Evolutionary conservation across 2,329 filamentous ascomycete genomes (phyloP), one percentile per base, ranked within the genome.

Genomic region (Monosporascus sp.): DNA sequence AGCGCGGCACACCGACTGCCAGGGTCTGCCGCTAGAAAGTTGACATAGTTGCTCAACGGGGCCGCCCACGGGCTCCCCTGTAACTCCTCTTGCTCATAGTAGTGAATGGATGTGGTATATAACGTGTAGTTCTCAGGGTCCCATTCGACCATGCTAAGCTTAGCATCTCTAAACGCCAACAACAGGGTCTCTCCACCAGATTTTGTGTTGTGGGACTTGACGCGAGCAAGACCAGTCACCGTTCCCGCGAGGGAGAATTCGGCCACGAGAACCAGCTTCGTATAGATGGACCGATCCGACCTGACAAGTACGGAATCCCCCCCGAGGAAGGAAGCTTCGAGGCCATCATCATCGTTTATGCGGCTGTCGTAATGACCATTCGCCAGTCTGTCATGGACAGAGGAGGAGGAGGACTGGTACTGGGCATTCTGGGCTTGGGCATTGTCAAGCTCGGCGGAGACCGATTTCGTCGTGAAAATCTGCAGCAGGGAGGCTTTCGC

Each of bases 41-140:
- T 96, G 70, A 85, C 81, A 68, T 87, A 91, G 58, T 88, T 83
- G 67, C 83, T 84, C 64, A 95, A 74, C 52, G 87, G 82, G 50
- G 87, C 81, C 49, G 88, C 85, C 87, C 91, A 97, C 0, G 93
- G 92, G 58, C 84, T 88, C 51, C 87, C 85, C 60, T 88, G 84
- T 57, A 93, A 77, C 67, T 96, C 92, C 66, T 97, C 92, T 69
- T 94, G 89, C 71, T 99, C 94, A 73, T 97, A 99, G 78, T 92
- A 97, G 75, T 99, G 94, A 64, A 99, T 93, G 50, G 93, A 97
- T 58, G 94, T 84, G 51, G 93, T 97, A 63, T 87, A 86, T 63
- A 97, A 85, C 50, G 83, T 82, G 70, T 89, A 80, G 60, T 84
- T 85, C 68, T 88, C 84, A 8, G 90, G 85, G 68, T 97, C 90